Conservation (phyloP, 441 rosid genomes). For the Omphalea diandra region DNA sequence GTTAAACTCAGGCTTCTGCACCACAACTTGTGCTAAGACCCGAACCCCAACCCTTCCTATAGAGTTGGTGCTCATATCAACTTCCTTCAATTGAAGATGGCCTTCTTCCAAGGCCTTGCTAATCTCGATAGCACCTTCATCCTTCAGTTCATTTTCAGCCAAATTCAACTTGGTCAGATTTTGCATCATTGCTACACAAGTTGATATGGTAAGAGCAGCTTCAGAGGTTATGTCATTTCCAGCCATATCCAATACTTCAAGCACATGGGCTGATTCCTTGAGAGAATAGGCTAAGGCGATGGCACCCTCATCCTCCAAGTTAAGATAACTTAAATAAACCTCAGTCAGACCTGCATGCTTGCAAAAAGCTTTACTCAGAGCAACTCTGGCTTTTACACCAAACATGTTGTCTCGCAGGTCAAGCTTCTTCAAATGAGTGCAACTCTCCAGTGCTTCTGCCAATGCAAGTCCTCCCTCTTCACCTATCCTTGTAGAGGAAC, state of each 20-base stretch:
- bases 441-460: slow-evolving; percentile 63
- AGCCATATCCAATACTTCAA: slow-evolving; percentile 80
- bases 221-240: slow-evolving; percentile 85
- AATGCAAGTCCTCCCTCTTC: slow-evolving; percentile 78
- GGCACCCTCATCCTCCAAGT: slow-evolving; percentile 80
- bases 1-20: slow-evolving; percentile 62
- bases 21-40: slow-evolving; percentile 58
- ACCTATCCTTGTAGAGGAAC: slow-evolving; percentile 86
- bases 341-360: slow-evolving; percentile 54
- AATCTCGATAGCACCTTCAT: slow-evolving; percentile 68
- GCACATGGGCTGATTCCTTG: slow-evolving; percentile 62
- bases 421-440: slow-evolving; percentile 63
- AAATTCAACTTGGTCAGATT: slow-evolving; percentile 67
- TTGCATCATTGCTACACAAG: slow-evolving; percentile 62
- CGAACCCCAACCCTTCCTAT: slow-evolving; percentile 73
- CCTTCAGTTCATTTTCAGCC: slow-evolving; percentile 92
- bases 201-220: slow-evolving; percentile 56
- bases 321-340: slow-evolving; percentile 78
- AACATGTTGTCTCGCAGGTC: slow-evolving; percentile 94
- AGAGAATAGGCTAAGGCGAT: slow-evolving; percentile 57
- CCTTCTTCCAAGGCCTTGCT: slow-evolving; percentile 66
- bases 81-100: slow-evolving; percentile 53
- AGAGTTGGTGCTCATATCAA: slow-evolving; percentile 64
- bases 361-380: slow-evolving; percentile 69
- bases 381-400: slow-evolving; percentile 73